Conservation (phyloP, 139 green algal genomes). For the Chlorella sorokiniana region DNA sequence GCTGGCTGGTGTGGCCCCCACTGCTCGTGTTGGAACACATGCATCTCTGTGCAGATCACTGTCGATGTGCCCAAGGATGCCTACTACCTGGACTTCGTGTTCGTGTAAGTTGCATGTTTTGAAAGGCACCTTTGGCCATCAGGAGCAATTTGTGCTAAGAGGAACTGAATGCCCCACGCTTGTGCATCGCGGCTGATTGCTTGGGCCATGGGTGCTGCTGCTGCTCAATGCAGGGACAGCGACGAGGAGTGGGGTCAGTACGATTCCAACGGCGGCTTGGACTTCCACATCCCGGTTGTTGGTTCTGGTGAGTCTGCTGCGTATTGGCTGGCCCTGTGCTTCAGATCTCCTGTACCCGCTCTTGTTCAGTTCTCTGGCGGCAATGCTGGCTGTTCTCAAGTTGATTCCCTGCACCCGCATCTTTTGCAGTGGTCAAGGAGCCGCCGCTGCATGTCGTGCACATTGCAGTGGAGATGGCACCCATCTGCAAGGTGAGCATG, state of each 20-base stretch:
- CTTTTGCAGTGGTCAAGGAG: constrained; percentile 41
- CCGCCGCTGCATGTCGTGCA: constrained; percentile 83
- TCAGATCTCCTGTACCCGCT: neutral
- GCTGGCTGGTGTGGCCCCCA: neutral
- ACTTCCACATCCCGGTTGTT: constrained; percentile 89
- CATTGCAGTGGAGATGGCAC: constrained; percentile 96
- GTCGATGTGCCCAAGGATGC: constrained; percentile 75
- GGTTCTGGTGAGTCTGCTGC: constrained; percentile 47
- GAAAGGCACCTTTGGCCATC: too few relatives aligned
- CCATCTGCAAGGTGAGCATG: constrained; percentile 92
- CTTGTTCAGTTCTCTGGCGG: neutral
- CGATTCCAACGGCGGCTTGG: constrained; percentile 89
- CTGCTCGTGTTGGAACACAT: too few relatives aligned
- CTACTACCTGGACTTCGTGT: constrained; percentile 88
- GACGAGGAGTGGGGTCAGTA: constrained; percentile 65
- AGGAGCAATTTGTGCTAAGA: too few relatives aligned
- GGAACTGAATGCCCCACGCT: too few relatives aligned
- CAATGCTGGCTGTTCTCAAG: neutral
- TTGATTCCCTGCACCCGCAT: neutral
- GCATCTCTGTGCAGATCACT: neutral
- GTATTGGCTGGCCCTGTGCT: neutral
- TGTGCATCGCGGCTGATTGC: too few relatives aligned
- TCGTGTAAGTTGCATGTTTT: constrained; percentile 45
- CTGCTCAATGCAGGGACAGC: constrained; percentile 51
- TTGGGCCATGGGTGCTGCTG: too few relatives aligned